Conservation (phyloP, 306 rosid genomes). For the Geum urbanum region DNA sequence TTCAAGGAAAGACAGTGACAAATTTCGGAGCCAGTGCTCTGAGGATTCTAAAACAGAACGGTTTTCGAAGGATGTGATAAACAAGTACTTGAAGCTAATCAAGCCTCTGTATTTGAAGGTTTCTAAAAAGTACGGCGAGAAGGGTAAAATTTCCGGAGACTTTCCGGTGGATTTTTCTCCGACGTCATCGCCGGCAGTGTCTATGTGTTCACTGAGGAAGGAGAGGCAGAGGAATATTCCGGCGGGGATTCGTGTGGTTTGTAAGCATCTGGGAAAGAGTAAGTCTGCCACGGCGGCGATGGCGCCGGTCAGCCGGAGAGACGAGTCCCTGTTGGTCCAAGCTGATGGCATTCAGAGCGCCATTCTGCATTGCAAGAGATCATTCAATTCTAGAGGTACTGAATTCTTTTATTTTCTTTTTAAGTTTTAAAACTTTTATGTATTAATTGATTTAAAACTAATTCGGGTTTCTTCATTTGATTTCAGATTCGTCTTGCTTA, state of each 20-base stretch:
- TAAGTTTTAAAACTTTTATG: not conserved
- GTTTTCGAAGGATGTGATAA: conserved; percentile 58
- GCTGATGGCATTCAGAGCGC: conserved; percentile 91
- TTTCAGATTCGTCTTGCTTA: conserved; percentile 40
- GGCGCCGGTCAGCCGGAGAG: conserved; percentile 44
- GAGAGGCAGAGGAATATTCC: conserved; percentile 51
- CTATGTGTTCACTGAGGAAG: conserved; percentile 34
- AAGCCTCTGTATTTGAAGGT: conserved; percentile 61
- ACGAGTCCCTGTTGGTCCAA: conserved; percentile 67
- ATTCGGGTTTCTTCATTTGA: not conserved
- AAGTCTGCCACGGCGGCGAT: conserved; percentile 48
- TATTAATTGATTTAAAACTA: not conserved
- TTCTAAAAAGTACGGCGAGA: conserved; percentile 41
- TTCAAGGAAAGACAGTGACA: conserved; percentile 33
- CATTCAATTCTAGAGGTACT: conserved; percentile 62
- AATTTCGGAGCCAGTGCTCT: conserved; percentile 1
- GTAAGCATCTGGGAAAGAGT: conserved; percentile 68
- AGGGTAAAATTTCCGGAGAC: conserved; percentile 9
- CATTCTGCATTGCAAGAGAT: conserved; percentile 85
- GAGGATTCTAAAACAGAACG: conserved; percentile 43
- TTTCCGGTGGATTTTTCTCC: conserved; percentile 15
- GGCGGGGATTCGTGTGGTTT: conserved; percentile 42
- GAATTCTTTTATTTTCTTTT: not conserved
- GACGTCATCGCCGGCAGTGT: conserved; percentile 26
- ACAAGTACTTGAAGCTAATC: conserved; percentile 58